Percentiles rank a stretch among this genome's conserved stretches.
Evolutionary conservation across 2,329 filamentous ascomycete species (phyloP).

Genomic region (Aspergillus tubingensis): DNA sequence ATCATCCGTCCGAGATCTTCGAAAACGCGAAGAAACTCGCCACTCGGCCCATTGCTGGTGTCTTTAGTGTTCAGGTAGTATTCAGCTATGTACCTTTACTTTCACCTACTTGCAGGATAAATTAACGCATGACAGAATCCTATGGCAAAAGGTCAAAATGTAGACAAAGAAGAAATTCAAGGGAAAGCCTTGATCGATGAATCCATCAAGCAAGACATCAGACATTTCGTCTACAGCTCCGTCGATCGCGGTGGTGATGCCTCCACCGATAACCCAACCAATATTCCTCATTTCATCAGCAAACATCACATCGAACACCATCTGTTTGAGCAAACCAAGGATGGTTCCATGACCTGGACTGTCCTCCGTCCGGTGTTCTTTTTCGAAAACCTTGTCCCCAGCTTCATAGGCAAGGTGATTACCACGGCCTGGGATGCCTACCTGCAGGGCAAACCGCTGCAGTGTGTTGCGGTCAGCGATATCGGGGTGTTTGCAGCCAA

Average conservation of each 20-base stretch:
- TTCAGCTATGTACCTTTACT: background rate
- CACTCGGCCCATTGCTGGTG: conserved; percentile 54
- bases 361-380: conserved; percentile 65
- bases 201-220: conserved; percentile 56
- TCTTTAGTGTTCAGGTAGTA: conserved; percentile 62
- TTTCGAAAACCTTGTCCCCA: conserved; percentile 58
- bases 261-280: conserved; percentile 55
- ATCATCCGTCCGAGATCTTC: conserved; percentile 56
- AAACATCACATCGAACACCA: conserved; percentile 66
- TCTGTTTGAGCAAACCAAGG: conserved; percentile 47
- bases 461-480: conserved; percentile 49
- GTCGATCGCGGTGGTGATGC: conserved; percentile 64
- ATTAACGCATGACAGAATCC: background rate
- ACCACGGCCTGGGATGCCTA: conserved; percentile 44
- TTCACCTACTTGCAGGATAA: background rate
- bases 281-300: conserved; percentile 62
- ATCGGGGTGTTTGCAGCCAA: conserved; percentile 55
- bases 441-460: conserved; percentile 46
- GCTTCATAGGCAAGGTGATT: conserved; percentile 53
- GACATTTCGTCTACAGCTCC: conserved; percentile 64
- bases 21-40: conserved; percentile 42
- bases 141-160: background rate
- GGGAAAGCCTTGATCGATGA: conserved; percentile 62
- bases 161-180: conserved; percentile 51
- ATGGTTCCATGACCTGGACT: conserved; percentile 58